Percentiles rank a stretch among this genome's conserved stretches.
phyloP scores from a whole-genome alignment of 1,139 yeast species.

The Diutina ranongensis region DNA sequence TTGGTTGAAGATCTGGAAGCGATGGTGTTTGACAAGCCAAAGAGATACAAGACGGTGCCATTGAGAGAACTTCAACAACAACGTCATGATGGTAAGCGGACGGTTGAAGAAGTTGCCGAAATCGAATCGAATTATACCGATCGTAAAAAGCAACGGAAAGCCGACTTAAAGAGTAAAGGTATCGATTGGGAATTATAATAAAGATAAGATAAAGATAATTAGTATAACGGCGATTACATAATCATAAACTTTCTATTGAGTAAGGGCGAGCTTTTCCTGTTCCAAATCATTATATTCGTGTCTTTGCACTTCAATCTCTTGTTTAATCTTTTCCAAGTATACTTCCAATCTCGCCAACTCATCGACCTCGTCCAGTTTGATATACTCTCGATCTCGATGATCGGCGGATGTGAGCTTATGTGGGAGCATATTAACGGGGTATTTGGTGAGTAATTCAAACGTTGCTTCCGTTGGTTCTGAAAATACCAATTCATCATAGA shows the following conservation, averaged over 20 bases:
- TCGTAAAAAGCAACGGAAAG: not conserved
- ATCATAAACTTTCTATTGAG: slow-evolving; percentile 18
- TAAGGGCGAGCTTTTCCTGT: slow-evolving; percentile 30
- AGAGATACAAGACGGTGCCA: slow-evolving; percentile 47
- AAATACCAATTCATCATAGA: slow-evolving; percentile 86
- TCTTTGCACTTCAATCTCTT: slow-evolving; percentile 42
- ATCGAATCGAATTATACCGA: slow-evolving; percentile 13
- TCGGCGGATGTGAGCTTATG: slow-evolving; percentile 36
- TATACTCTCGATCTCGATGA: slow-evolving; percentile 31
- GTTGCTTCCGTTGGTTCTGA: slow-evolving; percentile 91
- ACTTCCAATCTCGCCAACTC: slow-evolving; percentile 65
- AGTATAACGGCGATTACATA: too few relatives aligned
- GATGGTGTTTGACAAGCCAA: slow-evolving; percentile 27
- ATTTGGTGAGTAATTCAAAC: slow-evolving; percentile 63
- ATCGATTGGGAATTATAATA: slow-evolving; percentile 2
- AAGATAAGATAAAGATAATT: too few relatives aligned
- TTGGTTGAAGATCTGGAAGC: slow-evolving; percentile 30
- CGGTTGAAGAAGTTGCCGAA: slow-evolving; percentile 48
- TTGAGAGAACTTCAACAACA: slow-evolving; percentile 45
- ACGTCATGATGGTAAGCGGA: slow-evolving; percentile 46
- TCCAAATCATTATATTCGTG: slow-evolving; percentile 42
- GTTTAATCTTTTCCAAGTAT: slow-evolving; percentile 51
- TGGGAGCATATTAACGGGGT: slow-evolving; percentile 69
- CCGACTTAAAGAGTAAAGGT: not conserved
- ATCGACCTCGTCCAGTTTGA: slow-evolving; percentile 50